Evolutionary conservation across 2,329 filamentous ascomycete genomes (phyloP), one percentile per base, ranked within the genome.

Genomic region (Venturia oleaginea): DNA sequence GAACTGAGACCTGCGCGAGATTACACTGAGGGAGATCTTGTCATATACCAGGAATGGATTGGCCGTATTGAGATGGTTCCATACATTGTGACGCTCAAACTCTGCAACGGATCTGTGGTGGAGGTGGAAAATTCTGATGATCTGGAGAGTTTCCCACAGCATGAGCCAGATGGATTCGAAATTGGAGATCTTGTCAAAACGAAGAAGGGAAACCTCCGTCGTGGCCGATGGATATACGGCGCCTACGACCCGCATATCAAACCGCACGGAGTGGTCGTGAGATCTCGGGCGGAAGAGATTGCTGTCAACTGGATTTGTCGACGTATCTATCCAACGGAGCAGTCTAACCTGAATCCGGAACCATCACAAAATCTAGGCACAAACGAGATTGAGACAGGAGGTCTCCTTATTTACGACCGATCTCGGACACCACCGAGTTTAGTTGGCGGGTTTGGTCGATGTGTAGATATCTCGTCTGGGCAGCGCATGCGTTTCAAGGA

Each of bases 401-500:
- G 72, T 63, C 75, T 81, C 65, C 70, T 71, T 66, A 68, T 78
- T 40, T 80, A 81, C 74, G 78, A 82, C 65, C 69, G 74, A 72
- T 64, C 68, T 69, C 48, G 64, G 68, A 62, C 67, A 67, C 27
- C 65, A 69, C 15, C 67, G 69, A 42, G 15, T 19, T 15, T 10
- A 5, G 37, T 22, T 62, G 65, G 15, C 68, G 74, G 0, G 71
- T 71, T 5, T 15, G 70, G 22, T 63, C 68, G 0, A 57, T 68
- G 19, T 48, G 71, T 72, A 11, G 76, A 78, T 62, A 70, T 80
- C 17, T 70, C 71, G 3, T 73, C 79, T 34, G 80, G 80, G 19
- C 76, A 81, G 43, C 73, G 75, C n/a, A 82, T 86, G 7, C 76
- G 79, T 27, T 86, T 86, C 73, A 80, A 79, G 63, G 82, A 86